A percentile compares a stretch with the other conserved stretches of the same genome.
phyloP scores from a whole-genome alignment of 495 filamentous ascomycete genomes.

The Baudoinia panamericana region DNA sequence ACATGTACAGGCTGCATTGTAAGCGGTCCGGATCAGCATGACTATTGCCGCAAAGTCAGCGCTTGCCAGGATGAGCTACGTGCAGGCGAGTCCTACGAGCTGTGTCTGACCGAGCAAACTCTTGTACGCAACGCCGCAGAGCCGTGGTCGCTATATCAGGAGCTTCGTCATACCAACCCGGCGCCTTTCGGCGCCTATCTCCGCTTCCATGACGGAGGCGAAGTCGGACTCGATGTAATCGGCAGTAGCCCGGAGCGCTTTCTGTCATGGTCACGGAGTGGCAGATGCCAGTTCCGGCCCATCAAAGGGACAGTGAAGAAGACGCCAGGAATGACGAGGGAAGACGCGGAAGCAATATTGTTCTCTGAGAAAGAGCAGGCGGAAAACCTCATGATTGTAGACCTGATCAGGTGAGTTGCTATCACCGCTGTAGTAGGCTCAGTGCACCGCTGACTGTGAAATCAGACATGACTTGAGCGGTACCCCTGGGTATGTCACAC shows the following conservation, averaged over 20 bases:
- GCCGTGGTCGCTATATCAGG: conserved; percentile 59
- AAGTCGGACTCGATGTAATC: conserved; percentile 47
- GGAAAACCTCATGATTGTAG: conserved; percentile 97
- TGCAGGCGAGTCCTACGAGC: conserved; percentile 79
- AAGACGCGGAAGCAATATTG: conserved; percentile 54
- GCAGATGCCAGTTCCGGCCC: conserved; percentile 53
- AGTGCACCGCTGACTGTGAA: no score
- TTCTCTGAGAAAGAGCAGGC: conserved; percentile 76
- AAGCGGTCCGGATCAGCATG: conserved; percentile 1
- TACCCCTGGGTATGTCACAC: conserved; percentile 59
- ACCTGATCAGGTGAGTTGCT: conserved; percentile 77
- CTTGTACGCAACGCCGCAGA: conserved; percentile 33
- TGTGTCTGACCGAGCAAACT: conserved; percentile 74
- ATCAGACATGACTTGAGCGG: conserved; percentile 86
- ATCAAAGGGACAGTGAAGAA: conserved; percentile 95
- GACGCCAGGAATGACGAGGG: conserved; percentile 46
- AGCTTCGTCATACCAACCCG: conserved; percentile 59
- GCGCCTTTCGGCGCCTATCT: conserved; percentile 79
- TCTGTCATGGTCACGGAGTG: conserved; percentile 51
- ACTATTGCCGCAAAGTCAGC: conserved; percentile 53
- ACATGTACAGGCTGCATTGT: not conserved
- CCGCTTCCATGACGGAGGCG: conserved; percentile 36
- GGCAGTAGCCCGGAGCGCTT: conserved; percentile 89
- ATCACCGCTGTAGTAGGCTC: no score
- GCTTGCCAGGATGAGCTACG: conserved; percentile 58